A percentile compares a stretch with the other conserved stretches of the same genome.
Evolutionary conservation across 2,329 filamentous ascomycete species (phyloP).

Genomic region (Talaromyces sp.): DNA sequence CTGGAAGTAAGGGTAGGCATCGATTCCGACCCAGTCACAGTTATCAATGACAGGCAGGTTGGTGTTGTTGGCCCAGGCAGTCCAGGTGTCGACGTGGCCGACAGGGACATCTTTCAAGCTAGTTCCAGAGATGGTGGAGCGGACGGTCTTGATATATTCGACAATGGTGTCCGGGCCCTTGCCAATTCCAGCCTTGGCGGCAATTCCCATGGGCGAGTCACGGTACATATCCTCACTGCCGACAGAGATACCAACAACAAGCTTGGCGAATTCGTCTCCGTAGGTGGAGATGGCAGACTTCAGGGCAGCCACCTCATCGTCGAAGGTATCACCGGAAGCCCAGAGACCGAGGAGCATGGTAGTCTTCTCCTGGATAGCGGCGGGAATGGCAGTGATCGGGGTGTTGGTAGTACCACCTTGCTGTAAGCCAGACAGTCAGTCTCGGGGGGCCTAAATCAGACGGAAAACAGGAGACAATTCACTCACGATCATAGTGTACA

Average conservation of each 20-base stretch:
- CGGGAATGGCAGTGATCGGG: conserved; percentile 68
- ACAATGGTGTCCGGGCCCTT: conserved; percentile 57
- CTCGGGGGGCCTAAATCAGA: neutral
- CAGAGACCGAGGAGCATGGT: conserved; percentile 76
- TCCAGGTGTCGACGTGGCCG: conserved; percentile 90
- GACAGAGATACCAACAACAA: conserved; percentile 74
- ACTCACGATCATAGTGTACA: conserved; percentile 57
- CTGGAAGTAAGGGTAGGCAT: conserved; percentile 82
- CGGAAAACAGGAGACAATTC: neutral
- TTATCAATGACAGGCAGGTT: conserved; percentile 65
- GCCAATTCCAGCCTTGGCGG: conserved; percentile 58
- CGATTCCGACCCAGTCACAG: conserved; percentile 74
- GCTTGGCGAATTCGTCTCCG: conserved; percentile 52
- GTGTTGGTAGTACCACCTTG: conserved; percentile 53
- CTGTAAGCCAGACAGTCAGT: conserved; percentile 11
- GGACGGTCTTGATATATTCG: conserved; percentile 65
- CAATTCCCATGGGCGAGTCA: conserved; percentile 62
- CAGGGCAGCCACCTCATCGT: conserved; percentile 69
- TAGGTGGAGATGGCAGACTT: conserved; percentile 63
- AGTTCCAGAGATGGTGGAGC: conserved; percentile 58
- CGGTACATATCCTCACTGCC: conserved; percentile 85
- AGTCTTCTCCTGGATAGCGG: conserved; percentile 75
- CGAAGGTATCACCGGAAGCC: conserved; percentile 60
- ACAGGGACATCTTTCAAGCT: conserved; percentile 49
- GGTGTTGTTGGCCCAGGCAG: conserved; percentile 64